These are phyloP conservation scores for Debaryomyces fabryi DNA, from an alignment of 1,139 yeast species.

Conservation along the genomic window DNA sequence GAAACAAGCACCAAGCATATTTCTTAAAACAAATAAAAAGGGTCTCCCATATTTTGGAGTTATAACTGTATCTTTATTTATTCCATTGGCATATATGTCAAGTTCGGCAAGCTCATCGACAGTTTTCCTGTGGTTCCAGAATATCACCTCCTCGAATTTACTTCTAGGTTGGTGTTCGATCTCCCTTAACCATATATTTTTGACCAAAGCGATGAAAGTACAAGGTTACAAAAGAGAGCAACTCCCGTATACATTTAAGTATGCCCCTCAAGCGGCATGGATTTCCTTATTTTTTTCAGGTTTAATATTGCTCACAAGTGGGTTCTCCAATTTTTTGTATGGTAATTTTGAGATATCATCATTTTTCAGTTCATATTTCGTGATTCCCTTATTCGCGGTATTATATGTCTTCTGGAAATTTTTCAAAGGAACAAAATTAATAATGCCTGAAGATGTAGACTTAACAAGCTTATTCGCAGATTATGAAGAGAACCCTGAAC, in stretches of 20 bases:
- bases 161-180: neutral
- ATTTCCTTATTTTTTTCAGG: neutral
- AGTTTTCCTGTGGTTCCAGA: constrained; percentile 34
- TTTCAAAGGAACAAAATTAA: constrained; percentile 26
- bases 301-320: constrained; percentile 32
- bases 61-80: constrained; percentile 24
- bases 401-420: constrained; percentile 34
- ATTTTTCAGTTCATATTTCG: constrained; percentile 42
- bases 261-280: neutral
- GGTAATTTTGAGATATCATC: constrained; percentile 36
- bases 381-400: constrained; percentile 33
- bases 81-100: constrained; percentile 33
- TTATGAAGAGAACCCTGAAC: constrained; percentile 42
- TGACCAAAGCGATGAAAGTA: neutral
- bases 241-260: neutral
- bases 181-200: neutral
- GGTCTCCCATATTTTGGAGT: constrained; percentile 47
- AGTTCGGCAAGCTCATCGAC: constrained; percentile 22
- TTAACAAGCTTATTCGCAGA: constrained; percentile 36
- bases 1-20: constrained; percentile 50
- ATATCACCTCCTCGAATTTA: constrained; percentile 12
- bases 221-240: neutral
- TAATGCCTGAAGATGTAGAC: constrained; percentile 35
- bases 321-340: constrained; percentile 39
- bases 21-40: constrained; percentile 41